These are phyloP conservation scores for Royoungia palumana DNA, from an alignment of 768 basidiomycete genomes.

Conservation along the genomic window DNA sequence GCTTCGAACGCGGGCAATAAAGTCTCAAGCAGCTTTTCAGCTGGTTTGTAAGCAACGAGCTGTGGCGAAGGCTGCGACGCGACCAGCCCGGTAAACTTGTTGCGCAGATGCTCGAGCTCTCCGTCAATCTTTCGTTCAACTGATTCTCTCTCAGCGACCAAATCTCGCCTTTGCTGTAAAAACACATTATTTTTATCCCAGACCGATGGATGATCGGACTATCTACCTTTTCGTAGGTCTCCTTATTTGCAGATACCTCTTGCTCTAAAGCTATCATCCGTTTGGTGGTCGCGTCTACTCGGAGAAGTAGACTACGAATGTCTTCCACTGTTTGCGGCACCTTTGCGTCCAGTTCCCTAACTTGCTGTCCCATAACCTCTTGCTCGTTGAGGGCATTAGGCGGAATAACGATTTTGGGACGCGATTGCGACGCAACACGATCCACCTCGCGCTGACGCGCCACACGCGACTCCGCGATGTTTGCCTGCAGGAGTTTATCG, in stretches of 20 bases:
- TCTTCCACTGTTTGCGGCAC: conserved; percentile 24
- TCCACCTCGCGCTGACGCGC: conserved; percentile 23
- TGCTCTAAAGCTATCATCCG: conserved; percentile 21
- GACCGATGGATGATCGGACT: background rate
- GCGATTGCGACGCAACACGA: conserved; percentile 10
- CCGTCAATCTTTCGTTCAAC: conserved; percentile 12
- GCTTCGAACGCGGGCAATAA: conserved; percentile 20
- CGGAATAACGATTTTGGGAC: conserved; percentile 21
- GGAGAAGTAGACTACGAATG: conserved; percentile 24
- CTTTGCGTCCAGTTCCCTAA: conserved; percentile 21
- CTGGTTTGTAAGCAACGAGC: background rate
- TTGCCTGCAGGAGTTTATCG: conserved; percentile 15
- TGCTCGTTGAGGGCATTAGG: conserved; percentile 12
- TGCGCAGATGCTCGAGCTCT: conserved; percentile 14
- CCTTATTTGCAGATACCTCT: conserved; percentile 17
- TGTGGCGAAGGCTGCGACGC: conserved; percentile 4
- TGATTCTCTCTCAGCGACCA: conserved; percentile 13
- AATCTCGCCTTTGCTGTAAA: conserved; percentile 17
- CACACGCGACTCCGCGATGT: conserved; percentile 18
- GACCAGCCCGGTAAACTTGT: conserved; percentile 16
- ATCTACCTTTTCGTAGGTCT: conserved; percentile 19
- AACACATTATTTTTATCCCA: conserved; percentile 1
- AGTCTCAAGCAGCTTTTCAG: conserved; percentile 16
- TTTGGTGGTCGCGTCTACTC: conserved; percentile 18
- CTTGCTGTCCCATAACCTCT: conserved; percentile 14